Base-by-base conservation (phyloP, 2,329 filamentous ascomycete species). In the Beauveria rudraprayagi region DNA sequence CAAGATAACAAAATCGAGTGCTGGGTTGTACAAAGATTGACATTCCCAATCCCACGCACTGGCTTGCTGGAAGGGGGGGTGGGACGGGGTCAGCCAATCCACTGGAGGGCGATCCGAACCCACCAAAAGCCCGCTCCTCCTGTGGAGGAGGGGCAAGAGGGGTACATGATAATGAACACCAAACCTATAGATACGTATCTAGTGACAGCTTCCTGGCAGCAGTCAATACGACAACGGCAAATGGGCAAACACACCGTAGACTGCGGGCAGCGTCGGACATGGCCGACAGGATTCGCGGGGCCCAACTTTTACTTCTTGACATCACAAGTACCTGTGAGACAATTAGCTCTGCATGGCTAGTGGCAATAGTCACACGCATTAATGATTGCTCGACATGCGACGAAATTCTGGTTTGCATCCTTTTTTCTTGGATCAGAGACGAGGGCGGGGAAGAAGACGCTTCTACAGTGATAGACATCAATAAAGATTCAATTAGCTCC, bases 251-350 rank as follows among this genome's bases (percentile, higher is more conserved):
- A 37, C 34, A 6, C 14, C 14, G 5, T 16, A 6, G 14, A 16
- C 34, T 37, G 5, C 14, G 11, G 5, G 5, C 26, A 34, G 17
- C n/a, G 37, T 56, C 43, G 43, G 28, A 56, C 19, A 47, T 19
- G 26, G 43, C 43, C 41, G n/a, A 56, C 17, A 30, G 7, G 11
- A 14, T 40, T 37, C 17, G 19, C 16, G 11, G 6, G 8, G 8
- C 5, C 40, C 44, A 28, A 26, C 9, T 22, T 40, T 8, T 41
- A 6, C 10, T 28, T 22, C 16, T 28, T 10, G 34, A 11, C 30
- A 37, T 24, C 44, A 48, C 47, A 48, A 48, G 55, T 57, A 40
- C 55, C 55, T 40, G 55, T 44, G 48, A 41, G 44, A 48, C 54
- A 37, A 19, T n/a, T 47, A n/a, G n/a, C 19, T 37, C 26, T 34